Evolutionary conservation across 2,329 filamentous ascomycete genomes (phyloP).

Genomic region (Chlorencoelia australis): DNA sequence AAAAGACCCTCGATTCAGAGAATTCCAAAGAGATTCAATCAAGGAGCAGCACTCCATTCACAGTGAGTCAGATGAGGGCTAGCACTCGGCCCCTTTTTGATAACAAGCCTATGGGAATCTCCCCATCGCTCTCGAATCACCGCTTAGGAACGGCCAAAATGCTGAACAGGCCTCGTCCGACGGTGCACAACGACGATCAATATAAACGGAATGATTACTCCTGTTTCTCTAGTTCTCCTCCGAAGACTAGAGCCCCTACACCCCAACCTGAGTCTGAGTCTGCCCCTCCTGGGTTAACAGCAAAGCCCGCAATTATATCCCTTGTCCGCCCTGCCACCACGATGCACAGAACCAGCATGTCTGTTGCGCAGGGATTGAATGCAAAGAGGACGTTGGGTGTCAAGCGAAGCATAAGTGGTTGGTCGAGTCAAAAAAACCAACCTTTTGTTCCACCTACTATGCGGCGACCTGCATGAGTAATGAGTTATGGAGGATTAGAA

Average conservation of each 20-base stretch:
- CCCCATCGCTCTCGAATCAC: constrained; percentile 15
- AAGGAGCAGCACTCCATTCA: too few species aligned
- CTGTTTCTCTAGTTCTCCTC: constrained; percentile 26
- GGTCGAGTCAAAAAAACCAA: constrained; percentile 27
- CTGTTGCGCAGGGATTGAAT: constrained; percentile 9
- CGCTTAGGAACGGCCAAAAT: constrained; percentile 13
- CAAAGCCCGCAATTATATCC: constrained; percentile 16
- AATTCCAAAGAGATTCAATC: too few species aligned
- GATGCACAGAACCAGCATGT: constrained; percentile 20
- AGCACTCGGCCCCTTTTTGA: not conserved
- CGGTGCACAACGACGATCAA: constrained; percentile 5
- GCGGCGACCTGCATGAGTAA: constrained; percentile 8
- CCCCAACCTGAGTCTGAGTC: constrained; percentile 6
- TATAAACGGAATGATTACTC: constrained; percentile 16
- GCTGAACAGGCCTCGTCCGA: constrained; percentile 16
- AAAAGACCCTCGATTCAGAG: too few species aligned
- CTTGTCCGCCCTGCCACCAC: constrained; percentile 18
- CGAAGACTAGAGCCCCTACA: constrained; percentile 9
- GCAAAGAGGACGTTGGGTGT: constrained; percentile 39
- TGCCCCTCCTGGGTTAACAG: constrained; percentile 5
- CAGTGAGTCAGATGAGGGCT: too few species aligned
- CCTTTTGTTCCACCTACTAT: constrained; percentile 23
- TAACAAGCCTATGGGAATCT: constrained; percentile 8
- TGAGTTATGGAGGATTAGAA: not conserved
- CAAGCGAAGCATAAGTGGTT: constrained; percentile 38